Conservation (phyloP, 306 rosid species). For the Dryas alaskensis region DNA sequence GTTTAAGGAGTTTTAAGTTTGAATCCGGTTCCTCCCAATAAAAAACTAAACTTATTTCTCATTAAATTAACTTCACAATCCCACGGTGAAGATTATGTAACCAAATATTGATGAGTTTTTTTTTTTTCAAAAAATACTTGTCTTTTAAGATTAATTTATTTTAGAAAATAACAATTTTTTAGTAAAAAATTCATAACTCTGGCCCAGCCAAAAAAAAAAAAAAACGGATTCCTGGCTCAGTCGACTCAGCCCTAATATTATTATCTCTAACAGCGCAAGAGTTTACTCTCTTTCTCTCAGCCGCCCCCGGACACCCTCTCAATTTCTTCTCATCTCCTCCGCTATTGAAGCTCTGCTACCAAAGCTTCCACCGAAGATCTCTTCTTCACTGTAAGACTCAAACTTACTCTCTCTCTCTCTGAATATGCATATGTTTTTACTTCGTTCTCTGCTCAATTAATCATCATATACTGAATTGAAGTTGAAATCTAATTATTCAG, state of each 20-base stretch:
- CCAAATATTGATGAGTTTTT: too few species aligned
- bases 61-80: too few species aligned
- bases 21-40: too few species aligned
- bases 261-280: not conserved
- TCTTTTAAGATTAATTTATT: too few species aligned
- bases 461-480: not conserved
- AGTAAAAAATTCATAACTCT: too few species aligned
- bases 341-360: not conserved
- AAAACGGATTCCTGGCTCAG: not conserved
- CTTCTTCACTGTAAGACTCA: not conserved
- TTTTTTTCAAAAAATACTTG: too few species aligned
- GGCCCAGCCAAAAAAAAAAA: not conserved
- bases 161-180: too few species aligned
- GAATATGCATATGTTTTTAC: not conserved
- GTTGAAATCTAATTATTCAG: not conserved
- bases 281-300: not conserved
- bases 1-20: too few species aligned
- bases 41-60: too few species aligned
- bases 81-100: too few species aligned
- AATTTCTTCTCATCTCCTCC: not conserved
- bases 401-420: not conserved
- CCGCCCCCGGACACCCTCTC: not conserved
- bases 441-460: not conserved
- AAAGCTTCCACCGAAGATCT: slow-evolving; percentile 1
- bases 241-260: not conserved